A percentile compares a stretch with the other conserved stretches of the same genome.
These are phyloP conservation scores for Salix arbutifolia DNA, from an alignment of 345 rosid species.

Conservation along the genomic window DNA sequence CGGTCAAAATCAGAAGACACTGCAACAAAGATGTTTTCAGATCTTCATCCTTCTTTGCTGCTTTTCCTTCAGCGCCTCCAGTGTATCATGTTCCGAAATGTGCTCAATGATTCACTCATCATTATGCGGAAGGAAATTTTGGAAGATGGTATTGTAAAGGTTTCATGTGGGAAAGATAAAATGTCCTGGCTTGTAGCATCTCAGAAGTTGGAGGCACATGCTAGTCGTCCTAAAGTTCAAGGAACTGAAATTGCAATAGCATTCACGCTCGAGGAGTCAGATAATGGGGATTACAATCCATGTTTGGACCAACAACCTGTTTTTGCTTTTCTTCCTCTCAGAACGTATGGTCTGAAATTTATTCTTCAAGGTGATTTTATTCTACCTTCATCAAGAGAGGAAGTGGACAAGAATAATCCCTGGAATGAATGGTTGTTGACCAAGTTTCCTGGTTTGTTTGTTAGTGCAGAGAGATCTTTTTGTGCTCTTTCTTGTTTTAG, in stretches of 20 bases:
- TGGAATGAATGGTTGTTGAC: slow-evolving; percentile 95
- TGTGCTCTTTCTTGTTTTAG: slow-evolving; percentile 79
- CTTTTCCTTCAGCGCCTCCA: slow-evolving; percentile 87
- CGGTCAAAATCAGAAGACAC: slow-evolving; percentile 54
- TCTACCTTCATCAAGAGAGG: slow-evolving; percentile 98
- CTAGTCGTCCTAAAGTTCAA: slow-evolving; percentile 51
- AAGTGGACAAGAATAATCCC: slow-evolving; percentile 84
- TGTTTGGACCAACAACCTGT: slow-evolving; percentile 69
- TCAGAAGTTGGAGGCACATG: slow-evolving; percentile 53
- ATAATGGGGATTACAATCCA: slow-evolving; percentile 55
- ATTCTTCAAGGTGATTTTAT: slow-evolving; percentile 93
- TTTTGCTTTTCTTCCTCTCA: slow-evolving; percentile 88
- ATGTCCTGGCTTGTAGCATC: slow-evolving; percentile 91
- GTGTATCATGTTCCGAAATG: slow-evolving; percentile 65
- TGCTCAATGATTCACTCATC: slow-evolving; percentile 54
- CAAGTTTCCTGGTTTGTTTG: slow-evolving; percentile 72
- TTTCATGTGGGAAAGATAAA: slow-evolving; percentile 65
- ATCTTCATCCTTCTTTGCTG: slow-evolving; percentile 84
- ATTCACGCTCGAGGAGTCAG: slow-evolving; percentile 65
- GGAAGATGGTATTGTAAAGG: slow-evolving; percentile 62
- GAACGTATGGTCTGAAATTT: slow-evolving; percentile 91
- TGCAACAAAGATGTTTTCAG: slow-evolving; percentile 69
- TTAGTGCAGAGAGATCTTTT: slow-evolving; percentile 58
- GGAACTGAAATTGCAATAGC: slow-evolving; percentile 80
- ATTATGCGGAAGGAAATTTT: slow-evolving; percentile 72